Evolutionary conservation across 1,284 basidiomycete species (phyloP), one percentile per base, ranked within the genome.

Genomic region (Sporisorium sorghi): DNA sequence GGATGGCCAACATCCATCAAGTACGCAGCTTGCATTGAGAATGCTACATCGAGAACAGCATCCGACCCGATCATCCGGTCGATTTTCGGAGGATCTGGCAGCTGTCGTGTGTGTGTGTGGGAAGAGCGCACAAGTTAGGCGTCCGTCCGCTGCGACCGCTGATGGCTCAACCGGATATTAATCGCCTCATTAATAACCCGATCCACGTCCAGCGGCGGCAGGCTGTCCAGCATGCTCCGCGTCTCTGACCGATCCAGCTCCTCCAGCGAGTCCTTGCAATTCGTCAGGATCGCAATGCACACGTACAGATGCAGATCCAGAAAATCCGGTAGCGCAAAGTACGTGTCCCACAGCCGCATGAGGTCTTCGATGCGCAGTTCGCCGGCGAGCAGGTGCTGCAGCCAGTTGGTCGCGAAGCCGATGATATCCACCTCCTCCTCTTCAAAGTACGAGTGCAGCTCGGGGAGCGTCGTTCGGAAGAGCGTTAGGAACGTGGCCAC

Each of bases 371-470:
- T 83, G 26, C 77, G 63, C 73, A 85, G 73, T 53, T 85, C 82
- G 5, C 74, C 75, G 8, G 83, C 79, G 23, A 85, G 65, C 17
- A 85, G 66, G 42, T 80, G 74, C 51, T 83, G 76, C 17, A 85
- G 51, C 84, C 84, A 85, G 51, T 77, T 76, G 12, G 77, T 81
- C 8, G 81, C 82, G 9, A 84, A 72, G 1, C 78, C 76, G 28
- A 80, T 77, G 17, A 84, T 66, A 49, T 85, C 83, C 7, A 85
- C 80, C 46, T 79, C 83, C 47, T 85, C 84, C 55, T 84, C 83
- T 44, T 85, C 84, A 65, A 85, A 85, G 75, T 85, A 85, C 2
- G 76, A 70, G 44, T 80, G 72, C n/a, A 85, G 76, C 47, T 85
- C 83, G 12, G 84, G 84, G 5, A 85, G 59, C 14, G 83, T 82